phyloP scores from a whole-genome alignment of 768 basidiomycete genomes.

The Naganishia vishniacii region DNA sequence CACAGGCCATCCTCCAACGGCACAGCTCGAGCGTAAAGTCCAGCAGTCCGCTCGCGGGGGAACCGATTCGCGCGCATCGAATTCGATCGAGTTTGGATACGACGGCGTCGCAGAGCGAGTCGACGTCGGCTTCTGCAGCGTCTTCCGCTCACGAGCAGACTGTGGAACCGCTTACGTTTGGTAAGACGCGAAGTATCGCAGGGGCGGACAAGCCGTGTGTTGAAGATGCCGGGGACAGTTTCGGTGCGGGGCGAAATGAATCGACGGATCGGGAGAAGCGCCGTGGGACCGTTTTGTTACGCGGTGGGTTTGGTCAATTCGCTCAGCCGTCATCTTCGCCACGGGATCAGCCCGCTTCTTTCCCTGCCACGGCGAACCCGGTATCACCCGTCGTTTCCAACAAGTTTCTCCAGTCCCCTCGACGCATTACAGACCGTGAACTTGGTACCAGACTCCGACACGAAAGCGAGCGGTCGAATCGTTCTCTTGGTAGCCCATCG shows the following conservation, averaged over 20 bases:
- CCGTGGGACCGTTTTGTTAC: constrained; percentile 13
- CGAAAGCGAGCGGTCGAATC: not conserved
- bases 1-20: not conserved
- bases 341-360: not conserved
- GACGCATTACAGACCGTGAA: not conserved
- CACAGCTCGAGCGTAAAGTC: constrained; percentile 27
- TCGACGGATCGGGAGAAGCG: constrained; percentile 10
- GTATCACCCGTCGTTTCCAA: not conserved
- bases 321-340: not conserved
- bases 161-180: constrained; percentile 15
- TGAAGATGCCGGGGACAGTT: not conserved
- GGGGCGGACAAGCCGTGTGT: not conserved
- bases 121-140: constrained; percentile 11
- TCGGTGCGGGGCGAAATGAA: not conserved
- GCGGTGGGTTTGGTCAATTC: constrained; percentile 24
- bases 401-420: not conserved
- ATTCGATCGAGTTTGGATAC: constrained; percentile 2
- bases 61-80: constrained; percentile 17
- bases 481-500: not conserved
- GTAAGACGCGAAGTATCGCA: not conserved
- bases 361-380: not conserved
- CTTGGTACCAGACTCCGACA: not conserved
- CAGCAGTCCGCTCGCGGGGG: constrained; percentile 23
- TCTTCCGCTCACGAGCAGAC: not conserved
- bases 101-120: constrained; percentile 2